These are phyloP conservation scores for Colletotrichum sp. DNA, from an alignment of 2,329 filamentous ascomycete species.

Conservation along the genomic window DNA sequence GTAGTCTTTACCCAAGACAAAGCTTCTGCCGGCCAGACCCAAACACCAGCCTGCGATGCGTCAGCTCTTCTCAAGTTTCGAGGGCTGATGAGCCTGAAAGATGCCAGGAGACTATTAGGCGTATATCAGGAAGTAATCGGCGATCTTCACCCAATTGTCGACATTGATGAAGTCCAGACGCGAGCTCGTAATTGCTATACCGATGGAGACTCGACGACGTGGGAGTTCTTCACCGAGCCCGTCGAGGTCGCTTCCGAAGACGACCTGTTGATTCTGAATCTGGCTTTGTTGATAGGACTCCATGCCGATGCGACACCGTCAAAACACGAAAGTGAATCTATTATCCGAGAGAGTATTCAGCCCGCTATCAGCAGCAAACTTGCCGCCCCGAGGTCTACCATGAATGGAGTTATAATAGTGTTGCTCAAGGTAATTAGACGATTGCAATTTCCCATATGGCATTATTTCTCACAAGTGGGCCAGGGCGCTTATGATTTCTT, in stretches of 20 bases:
- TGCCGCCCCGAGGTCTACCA: background rate
- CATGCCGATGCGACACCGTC: constrained; percentile 5
- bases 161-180: background rate
- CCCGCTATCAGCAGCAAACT: background rate
- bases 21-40: background rate
- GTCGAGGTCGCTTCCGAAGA: background rate
- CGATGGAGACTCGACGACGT: background rate
- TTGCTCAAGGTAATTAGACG: background rate
- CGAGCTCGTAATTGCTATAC: background rate
- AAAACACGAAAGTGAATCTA: background rate
- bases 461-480: background rate
- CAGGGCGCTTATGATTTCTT: constrained; percentile 29
- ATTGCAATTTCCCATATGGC: background rate
- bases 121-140: background rate
- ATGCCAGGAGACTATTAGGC: background rate
- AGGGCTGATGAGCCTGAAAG: background rate
- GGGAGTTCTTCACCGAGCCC: background rate
- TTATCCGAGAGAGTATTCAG: background rate
- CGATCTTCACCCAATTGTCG: background rate
- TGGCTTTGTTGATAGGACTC: constrained; percentile 14
- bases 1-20: background rate
- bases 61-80: background rate
- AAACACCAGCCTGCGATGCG: background rate
- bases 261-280: constrained; percentile 14
- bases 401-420: background rate